phyloP scores from a whole-genome alignment of 306 rosid species.

The Arachis stenosperma region DNA sequence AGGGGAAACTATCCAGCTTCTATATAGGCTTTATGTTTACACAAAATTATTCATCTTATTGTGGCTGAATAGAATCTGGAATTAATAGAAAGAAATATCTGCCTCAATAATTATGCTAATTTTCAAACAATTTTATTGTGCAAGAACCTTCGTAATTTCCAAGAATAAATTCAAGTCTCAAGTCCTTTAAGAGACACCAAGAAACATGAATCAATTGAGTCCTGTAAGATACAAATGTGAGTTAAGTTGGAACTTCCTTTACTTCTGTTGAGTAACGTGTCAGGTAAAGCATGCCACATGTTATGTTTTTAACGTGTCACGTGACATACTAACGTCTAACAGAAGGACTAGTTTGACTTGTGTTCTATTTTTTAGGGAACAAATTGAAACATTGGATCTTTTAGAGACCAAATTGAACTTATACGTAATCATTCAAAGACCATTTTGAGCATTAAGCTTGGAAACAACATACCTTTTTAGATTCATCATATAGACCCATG shows the following conservation, averaged over 20 bases:
- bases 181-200: neutral
- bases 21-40: neutral
- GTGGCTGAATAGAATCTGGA: neutral
- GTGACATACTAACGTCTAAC: no score
- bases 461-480: slow-evolving; percentile 71
- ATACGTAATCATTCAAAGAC: no score
- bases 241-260: no score
- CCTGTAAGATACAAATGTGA: no score
- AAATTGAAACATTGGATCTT: no score
- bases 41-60: neutral
- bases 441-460: neutral
- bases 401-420: no score
- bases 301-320: no score
- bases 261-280: no score
- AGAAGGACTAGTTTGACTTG: no score
- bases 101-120: neutral
- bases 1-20: no score
- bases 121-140: slow-evolving; percentile 12
- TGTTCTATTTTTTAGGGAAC: no score
- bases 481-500: slow-evolving; percentile 97
- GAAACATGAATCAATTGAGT: neutral
- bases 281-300: no score
- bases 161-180: neutral
- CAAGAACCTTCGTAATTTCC: slow-evolving; percentile 9
- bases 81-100: slow-evolving; percentile 1